Evolutionary conservation across 129 eudicot species (phyloP), one percentile per base, ranked within the genome.

Genomic region (Pulicaria dysenterica): DNA sequence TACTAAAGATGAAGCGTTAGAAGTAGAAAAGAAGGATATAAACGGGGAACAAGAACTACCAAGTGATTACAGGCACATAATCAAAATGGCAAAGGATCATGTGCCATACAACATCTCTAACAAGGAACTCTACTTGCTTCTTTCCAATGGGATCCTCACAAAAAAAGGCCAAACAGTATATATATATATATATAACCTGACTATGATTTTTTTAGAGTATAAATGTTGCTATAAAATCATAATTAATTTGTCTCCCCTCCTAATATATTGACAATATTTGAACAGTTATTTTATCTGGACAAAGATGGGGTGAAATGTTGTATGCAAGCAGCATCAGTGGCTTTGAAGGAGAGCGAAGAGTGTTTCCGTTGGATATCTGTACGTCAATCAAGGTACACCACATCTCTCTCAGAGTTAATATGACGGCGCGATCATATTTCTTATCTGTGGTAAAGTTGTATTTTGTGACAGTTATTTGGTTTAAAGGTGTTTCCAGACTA

Each of bases 91-190:
- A 44, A 58, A 72, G 17, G 76, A 72, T 58, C 51, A 10, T 4
- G 76, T 58, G 6, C 47, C 76, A 44, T 31, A 72, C 47, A 45
- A 72, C 3, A 72, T 58, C n/a, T 31, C 67, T 0, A 13, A 44
- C 45, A 72, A 43, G 45, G 67, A 72, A 8, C 65, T 72, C 76
- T 58, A 72, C 58, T 31, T 31, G 76, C 76, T 72, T 13, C 67
- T 72, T 72, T 72, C 76, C 2, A 72, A 72, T 31, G 76, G 67
- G 44, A 72, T 58, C 67, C 76, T 58, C 34, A 72, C 46, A 46
- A 31, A 72, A 12, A 72, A 13, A 58, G 67, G 67, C 54, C 76
- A 72, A 72, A 45, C 50, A 16, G 67, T 72, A 24, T 24, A 24
- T 72, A 58, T n/a, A 5, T 72, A 24, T 24, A 24, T 72, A 58